Conservation (phyloP, 129 eudicot species). For the Helichrysum umbraculigerum region DNA sequence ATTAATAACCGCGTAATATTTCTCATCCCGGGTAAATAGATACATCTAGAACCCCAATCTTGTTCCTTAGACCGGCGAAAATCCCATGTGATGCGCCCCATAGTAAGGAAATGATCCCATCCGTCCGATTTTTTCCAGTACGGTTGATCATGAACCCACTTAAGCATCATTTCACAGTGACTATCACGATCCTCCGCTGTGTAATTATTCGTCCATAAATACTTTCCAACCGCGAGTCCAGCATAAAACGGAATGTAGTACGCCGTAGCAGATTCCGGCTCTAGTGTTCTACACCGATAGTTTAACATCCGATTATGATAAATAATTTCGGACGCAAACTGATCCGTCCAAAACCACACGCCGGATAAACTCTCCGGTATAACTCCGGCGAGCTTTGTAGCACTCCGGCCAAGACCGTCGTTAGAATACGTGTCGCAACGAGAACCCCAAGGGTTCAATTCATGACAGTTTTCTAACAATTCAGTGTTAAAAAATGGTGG, state of each 20-base stretch:
- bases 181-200: constrained; percentile 58
- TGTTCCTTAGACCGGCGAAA: constrained; percentile 61
- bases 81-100: constrained; percentile 98
- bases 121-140: constrained; percentile 64
- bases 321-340: constrained; percentile 73
- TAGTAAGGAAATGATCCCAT: constrained; percentile 79
- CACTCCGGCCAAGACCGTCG: constrained; percentile 55
- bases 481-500: constrained; percentile 57
- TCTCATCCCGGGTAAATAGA: constrained; percentile 66
- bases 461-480: constrained; percentile 53
- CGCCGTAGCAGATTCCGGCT: constrained; percentile 69
- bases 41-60: constrained; percentile 88
- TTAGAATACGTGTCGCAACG: constrained; percentile 69
- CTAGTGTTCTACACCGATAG: constrained; percentile 62
- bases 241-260: constrained; percentile 87
- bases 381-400: constrained; percentile 40
- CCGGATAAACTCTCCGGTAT: constrained; percentile 48
- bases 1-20: constrained; percentile 82
- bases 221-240: constrained; percentile 82
- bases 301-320: constrained; percentile 66
- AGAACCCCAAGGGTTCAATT: constrained; percentile 63
- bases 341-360: constrained; percentile 88
- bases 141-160: constrained; percentile 59
- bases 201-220: constrained; percentile 49
- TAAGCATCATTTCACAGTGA: constrained; percentile 60